Evolutionary conservation across 2,329 filamentous ascomycete genomes (phyloP), one percentile per base, ranked within the genome.

Genomic region (Pseudogymnoascus sp.): DNA sequence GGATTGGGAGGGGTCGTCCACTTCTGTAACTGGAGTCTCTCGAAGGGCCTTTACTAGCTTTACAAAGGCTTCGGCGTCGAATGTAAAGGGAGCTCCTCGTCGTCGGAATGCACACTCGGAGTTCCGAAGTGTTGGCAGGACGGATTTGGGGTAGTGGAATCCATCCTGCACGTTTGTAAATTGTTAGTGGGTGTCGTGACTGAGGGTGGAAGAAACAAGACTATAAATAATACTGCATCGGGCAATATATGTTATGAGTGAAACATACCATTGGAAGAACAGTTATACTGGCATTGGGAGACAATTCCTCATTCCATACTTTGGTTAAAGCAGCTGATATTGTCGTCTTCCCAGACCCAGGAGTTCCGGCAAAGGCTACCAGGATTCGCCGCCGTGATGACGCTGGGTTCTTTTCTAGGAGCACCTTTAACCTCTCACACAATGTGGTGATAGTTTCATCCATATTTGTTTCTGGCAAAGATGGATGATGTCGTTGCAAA

Each of bases 21-120:
- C 34, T 35, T 61, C 62, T 16, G 67, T 69, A 2, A 71, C 67
- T 3, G 70, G 69, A 6, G 63, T 65, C 9, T 63, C 58, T 41
- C 8, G 72, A 41, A 8, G 58, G 14, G n/a, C 39, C 39, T 50
- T 50, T 22, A 72, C 61, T 4, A 70, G 61, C 2, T 64, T 47
- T 7, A 73, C 38, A 32, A 71, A 63, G 1, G 62, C 65, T 4
- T 59, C 59, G 3, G 63, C 69, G 38, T 73, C 70, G 57, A 73
- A 73, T 7, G 71, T 73, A 59, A 68, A 73, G 2, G 71, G 67
- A 0, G 70, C 70, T 12, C 71, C 71, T 39, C 71, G 67, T 16
- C 65, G 64, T 30, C 63, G 64, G 22, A 71, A 66, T 6, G 70
- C 69, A n/a, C 63, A 50, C 1, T 50, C 64, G 0, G 70, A 64